Base-by-base conservation (phyloP, 2,329 filamentous ascomycete genomes). In the Fusarium oligoseptatum region DNA sequence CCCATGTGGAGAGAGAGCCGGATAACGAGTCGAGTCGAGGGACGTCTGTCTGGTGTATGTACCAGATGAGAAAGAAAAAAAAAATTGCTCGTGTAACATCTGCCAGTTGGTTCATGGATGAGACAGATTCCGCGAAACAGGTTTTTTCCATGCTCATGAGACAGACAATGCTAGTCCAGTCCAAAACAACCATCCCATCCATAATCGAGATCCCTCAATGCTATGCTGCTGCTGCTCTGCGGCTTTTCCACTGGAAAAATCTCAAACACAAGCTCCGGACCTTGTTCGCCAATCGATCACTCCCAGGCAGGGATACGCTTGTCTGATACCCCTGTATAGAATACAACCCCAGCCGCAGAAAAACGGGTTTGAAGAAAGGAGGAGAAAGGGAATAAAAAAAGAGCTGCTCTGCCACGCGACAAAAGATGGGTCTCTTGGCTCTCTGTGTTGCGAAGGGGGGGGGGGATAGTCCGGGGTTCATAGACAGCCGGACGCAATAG, bases 231-330 rank as follows among this genome's bases (percentile, higher is more conserved):
- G 43, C n/a, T n/a, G 12, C 20, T 24, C 20, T 50, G 43, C 43
- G 14, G 22, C 14, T 52, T 52, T 52, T 52, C 48, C 48, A 52
- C 48, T 32, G 27, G 20, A 34, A 60, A 65, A 73, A 62, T 32
- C 43, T 52, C 56, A 62, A 71, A 58, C 63, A 50, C 55, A 50
- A 55, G 62, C 68, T 43, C 60, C 8, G 37, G 45, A 61, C 12
- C 41, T 64, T 52, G 55, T 24, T 43, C 60, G 57, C 50, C 55
- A 60, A 66, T 68, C 65, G 68, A 72, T 68, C 60, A 56, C 32
- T 48, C 20, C 17, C 6, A 24, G 24, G 32, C 72, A 75, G 48
- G 72, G 72, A 64, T 75, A 64, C 67, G 68, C 72, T 39, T 75
- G 72, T 32, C 34, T 22, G 52, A 37, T 22, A 7, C 48, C 48